Evolutionary conservation across 805 yeast genomes (phyloP), one percentile per base, ranked within the genome.

Genomic region (Cyberlindnera galapagoensis): DNA sequence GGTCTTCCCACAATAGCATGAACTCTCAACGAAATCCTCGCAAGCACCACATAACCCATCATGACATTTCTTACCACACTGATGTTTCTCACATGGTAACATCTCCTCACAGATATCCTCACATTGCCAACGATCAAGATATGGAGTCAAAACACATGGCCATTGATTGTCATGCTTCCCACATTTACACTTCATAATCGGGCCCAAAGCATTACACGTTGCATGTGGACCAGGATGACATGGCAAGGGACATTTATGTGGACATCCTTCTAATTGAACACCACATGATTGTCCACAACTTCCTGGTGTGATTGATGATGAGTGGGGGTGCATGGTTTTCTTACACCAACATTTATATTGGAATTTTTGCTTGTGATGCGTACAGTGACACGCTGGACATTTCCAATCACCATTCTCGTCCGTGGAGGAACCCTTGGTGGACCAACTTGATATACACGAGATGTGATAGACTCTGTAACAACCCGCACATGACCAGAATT

Each of bases 181-280:
- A 62, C 97, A 87, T 18, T 65, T 62, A 56, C 96, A 87, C 24
- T 59, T 59, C 61, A 81, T 57, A 8, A 62, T 56, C 0, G 94
- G 90, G 0, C 90, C 86, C 52, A 80, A 57, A 2, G 94, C 86
- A 10, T 81, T 76, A 60, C 97, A 87, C 24, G 63, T 63, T 1
- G 85, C 76, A 56, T 88, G 96, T 1, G 87, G 81, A 0, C 95
- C 97, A 3, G 95, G 90, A 54, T 87, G 97, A 52, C 97, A 87
- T 11, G 69, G 67, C 4, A 76, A 59, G 1, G 82, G 57, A 50
- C 97, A 87, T 3, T 75, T 71, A 52, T 87, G 97, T 2, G 76
- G 67, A 52, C 96, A 82, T 5, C 56, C 51, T 1, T 57, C 53
- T 31, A 79, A 63, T 20, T 71, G 67, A 23, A 63, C 60, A 31